phyloP scores from a whole-genome alignment of 768 basidiomycete genomes.

The Xerocomus spinulosus region DNA sequence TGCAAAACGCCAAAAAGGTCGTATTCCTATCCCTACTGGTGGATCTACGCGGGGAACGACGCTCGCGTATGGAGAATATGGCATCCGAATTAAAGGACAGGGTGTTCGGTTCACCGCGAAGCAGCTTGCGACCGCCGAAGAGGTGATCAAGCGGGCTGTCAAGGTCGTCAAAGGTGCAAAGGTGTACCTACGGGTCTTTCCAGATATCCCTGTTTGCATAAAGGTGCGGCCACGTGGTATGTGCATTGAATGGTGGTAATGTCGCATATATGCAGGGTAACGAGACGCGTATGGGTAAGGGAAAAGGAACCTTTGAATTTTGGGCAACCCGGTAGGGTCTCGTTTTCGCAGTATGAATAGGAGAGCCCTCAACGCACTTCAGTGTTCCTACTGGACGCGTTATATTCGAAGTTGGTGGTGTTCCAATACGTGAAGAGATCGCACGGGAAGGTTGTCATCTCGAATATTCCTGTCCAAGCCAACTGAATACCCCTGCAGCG shows the following conservation, averaged over 20 bases:
- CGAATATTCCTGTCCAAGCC: not conserved
- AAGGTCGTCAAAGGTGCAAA: conserved; percentile 87
- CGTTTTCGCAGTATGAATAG: not conserved
- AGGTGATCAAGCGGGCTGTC: conserved; percentile 83
- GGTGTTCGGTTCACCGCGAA: conserved; percentile 83
- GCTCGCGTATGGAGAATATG: conserved; percentile 88
- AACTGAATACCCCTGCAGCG: conserved; percentile 41
- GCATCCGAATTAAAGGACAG: conserved; percentile 80
- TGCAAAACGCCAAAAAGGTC: conserved; percentile 87
- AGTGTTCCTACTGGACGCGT: conserved; percentile 88
- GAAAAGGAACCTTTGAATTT: conserved; percentile 95
- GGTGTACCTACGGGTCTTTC: conserved; percentile 86
- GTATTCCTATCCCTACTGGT: conserved; percentile 78
- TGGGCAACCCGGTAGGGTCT: conserved; percentile 84
- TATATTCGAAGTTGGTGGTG: conserved; percentile 90
- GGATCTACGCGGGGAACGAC: conserved; percentile 94
- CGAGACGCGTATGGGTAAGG: conserved; percentile 99
- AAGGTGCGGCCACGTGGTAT: conserved; percentile 52
- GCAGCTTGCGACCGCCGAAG: conserved; percentile 82
- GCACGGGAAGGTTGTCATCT: conserved; percentile 74
- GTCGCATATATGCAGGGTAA: conserved; percentile 60
- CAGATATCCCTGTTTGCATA: conserved; percentile 95
- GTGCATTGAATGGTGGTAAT: not conserved
- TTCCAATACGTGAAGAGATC: conserved; percentile 84
- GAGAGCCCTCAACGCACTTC: conserved; percentile 1